Conservation (phyloP, 2,329 filamentous ascomycete genomes). For the Aspergillus alliaceus region DNA sequence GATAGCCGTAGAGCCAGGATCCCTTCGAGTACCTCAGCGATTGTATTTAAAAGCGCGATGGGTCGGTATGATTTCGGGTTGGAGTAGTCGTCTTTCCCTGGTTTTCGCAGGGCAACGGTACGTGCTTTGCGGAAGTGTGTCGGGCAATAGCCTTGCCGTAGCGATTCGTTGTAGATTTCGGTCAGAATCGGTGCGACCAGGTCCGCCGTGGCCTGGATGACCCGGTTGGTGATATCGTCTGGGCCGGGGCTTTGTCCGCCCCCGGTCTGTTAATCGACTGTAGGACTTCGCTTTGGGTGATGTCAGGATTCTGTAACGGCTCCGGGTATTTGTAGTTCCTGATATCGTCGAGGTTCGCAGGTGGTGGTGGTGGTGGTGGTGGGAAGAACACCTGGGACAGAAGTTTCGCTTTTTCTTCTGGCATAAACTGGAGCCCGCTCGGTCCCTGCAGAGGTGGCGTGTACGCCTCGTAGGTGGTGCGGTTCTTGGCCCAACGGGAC, state of each 20-base stretch:
- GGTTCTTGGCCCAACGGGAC: too few species aligned
- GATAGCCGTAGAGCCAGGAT: slow-evolving; percentile 15
- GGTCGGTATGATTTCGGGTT: slow-evolving; percentile 16
- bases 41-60: slow-evolving; percentile 17
- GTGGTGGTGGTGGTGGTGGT: too few species aligned
- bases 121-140: slow-evolving; percentile 2
- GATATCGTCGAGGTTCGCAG: not conserved
- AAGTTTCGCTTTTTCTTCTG: not conserved
- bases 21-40: slow-evolving; percentile 18
- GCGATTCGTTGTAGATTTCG: slow-evolving; percentile 1
- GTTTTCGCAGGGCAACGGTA: slow-evolving; percentile 19
- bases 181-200: not conserved
- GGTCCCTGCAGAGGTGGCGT: not conserved
- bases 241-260: slow-evolving; percentile 12
- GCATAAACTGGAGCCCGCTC: not conserved
- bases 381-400: not conserved
- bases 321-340: too few species aligned
- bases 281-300: not conserved
- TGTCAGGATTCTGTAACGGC: not conserved
- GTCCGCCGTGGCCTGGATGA: not conserved
- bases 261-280: not conserved
- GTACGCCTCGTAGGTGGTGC: too few species aligned
- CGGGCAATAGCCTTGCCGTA: slow-evolving; percentile 1
- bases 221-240: slow-evolving; percentile 8
- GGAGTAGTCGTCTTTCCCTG: slow-evolving; percentile 20